Evolutionary conservation across 1,139 yeast species (phyloP), one percentile per base, ranked within the genome.

Genomic region (Blastobotrys serpentis): DNA sequence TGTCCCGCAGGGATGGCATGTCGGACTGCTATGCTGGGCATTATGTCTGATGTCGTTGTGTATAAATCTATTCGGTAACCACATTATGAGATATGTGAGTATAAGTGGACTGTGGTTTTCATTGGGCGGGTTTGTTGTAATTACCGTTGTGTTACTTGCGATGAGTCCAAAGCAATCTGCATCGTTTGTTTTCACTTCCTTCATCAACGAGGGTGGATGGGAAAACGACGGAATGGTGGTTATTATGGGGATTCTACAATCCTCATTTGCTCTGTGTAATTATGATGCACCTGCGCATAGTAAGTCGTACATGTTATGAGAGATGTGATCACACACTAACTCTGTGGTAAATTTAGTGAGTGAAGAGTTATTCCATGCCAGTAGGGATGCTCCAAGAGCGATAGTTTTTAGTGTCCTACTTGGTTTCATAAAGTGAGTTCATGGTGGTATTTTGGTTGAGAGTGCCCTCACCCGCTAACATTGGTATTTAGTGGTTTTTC

Each of bases 301-400:
- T 36, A 19, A 36, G 37, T 33, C 13, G 7, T 7, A n/a, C n/a
- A n/a, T n/a, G n/a, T n/a, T n/a, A n/a, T n/a, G n/a, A n/a, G n/a
- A n/a, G n/a, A n/a, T n/a, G n/a, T n/a, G n/a, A n/a, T n/a, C n/a
- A n/a, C n/a, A n/a, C n/a, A n/a, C n/a, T n/a, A n/a, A n/a, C n/a
- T n/a, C n/a, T n/a, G n/a, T n/a, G n/a, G n/a, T n/a, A n/a, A n/a
- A n/a, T 29, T 11, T 18, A 36, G 40, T 86, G 72, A 81, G 89
- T 34, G 95, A 86, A 62, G 95, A 86, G 66, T 90, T 86, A 17
- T 79, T 81, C 56, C 73, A 73, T 32, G 90, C 95, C 0, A 90
- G 85, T 61, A 75, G 72, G 50, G 83, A 82, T 48, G 82, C 86
- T 63, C 89, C 95, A n/a, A 76, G 78, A 52, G 94, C 94, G 2